Conservation (phyloP, 2,329 filamentous ascomycete species). For the Claviceps pazoutovae region DNA sequence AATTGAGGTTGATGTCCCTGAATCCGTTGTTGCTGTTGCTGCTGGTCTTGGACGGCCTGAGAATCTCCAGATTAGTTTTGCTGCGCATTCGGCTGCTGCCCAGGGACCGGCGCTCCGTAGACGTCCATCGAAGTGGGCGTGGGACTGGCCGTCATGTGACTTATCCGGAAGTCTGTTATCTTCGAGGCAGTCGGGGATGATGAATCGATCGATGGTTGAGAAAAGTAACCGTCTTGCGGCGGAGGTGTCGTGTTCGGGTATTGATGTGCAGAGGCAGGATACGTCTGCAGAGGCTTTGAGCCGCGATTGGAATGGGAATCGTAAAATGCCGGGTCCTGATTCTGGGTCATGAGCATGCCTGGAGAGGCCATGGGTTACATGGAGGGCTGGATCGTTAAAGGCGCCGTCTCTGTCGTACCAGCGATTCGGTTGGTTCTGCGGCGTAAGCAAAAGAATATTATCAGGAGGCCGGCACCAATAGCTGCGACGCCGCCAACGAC, state of each 20-base stretch:
- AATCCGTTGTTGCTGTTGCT: neutral
- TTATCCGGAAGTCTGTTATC: slow-evolving; percentile 10
- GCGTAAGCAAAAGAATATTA: slow-evolving; percentile 19
- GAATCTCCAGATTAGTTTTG: slow-evolving; percentile 13
- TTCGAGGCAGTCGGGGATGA: slow-evolving; percentile 7
- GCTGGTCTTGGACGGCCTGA: neutral
- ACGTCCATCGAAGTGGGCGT: slow-evolving; percentile 9
- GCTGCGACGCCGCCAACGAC: slow-evolving; percentile 23
- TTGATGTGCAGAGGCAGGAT: slow-evolving; percentile 10
- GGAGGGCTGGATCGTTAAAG: slow-evolving; percentile 1
- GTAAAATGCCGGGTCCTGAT: slow-evolving; percentile 10
- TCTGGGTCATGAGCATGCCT: slow-evolving; percentile 3
- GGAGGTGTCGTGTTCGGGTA: slow-evolving; percentile 7
- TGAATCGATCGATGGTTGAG: slow-evolving; percentile 5
- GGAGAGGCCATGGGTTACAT: slow-evolving; percentile 1
- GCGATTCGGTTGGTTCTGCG: slow-evolving; percentile 12
- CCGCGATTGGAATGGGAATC: slow-evolving; percentile 13
- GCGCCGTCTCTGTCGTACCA: slow-evolving; percentile 2
- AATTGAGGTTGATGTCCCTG: neutral
- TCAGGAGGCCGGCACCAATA: slow-evolving; percentile 18
- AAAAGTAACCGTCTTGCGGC: slow-evolving; percentile 9
- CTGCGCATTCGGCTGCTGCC: slow-evolving; percentile 10
- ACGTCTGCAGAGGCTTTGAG: slow-evolving; percentile 5
- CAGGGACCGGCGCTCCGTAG: slow-evolving; percentile 8
- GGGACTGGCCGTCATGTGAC: slow-evolving; percentile 10